A percentile compares a stretch with the other conserved stretches of the same genome.
phyloP scores from a whole-genome alignment of 805 yeast genomes.

The Ogataea degrootiae region DNA sequence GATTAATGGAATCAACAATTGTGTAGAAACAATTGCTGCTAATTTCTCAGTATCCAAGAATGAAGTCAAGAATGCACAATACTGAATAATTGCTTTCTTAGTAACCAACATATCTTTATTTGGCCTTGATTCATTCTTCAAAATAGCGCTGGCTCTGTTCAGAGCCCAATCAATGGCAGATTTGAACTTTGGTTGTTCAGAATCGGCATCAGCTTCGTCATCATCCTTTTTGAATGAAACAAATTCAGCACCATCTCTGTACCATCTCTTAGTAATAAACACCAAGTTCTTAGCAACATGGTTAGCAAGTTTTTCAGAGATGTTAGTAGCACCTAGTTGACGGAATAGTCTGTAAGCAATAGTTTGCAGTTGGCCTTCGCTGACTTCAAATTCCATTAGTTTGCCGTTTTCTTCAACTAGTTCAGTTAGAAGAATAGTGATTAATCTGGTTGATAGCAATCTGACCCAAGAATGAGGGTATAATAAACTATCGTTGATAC shows the following conservation, averaged over 20 bases:
- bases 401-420: slow-evolving; percentile 12
- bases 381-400: slow-evolving; percentile 31
- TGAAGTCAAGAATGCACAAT: slow-evolving; percentile 59
- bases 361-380: slow-evolving; percentile 48
- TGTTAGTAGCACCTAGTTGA: slow-evolving; percentile 76
- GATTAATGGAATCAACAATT: slow-evolving; percentile 26
- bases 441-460: slow-evolving; percentile 54
- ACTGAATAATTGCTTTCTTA: slow-evolving; percentile 66
- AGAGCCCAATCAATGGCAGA: slow-evolving; percentile 58
- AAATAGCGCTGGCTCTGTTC: slow-evolving; percentile 52
- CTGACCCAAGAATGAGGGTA: slow-evolving; percentile 95
- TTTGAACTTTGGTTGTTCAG: slow-evolving; percentile 25
- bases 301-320: slow-evolving; percentile 57
- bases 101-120: slow-evolving; percentile 50
- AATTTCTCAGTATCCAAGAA: slow-evolving; percentile 41
- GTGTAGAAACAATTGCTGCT: slow-evolving; percentile 33
- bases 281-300: slow-evolving; percentile 67
- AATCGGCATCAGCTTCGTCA: slow-evolving; percentile 22
- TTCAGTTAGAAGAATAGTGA: slow-evolving; percentile 45
- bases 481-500: slow-evolving; percentile 50
- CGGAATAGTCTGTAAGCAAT: slow-evolving; percentile 65
- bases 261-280: slow-evolving; percentile 59
- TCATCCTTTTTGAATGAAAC: slow-evolving; percentile 17
- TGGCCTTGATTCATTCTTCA: slow-evolving; percentile 59
- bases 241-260: slow-evolving; percentile 35